Conservation (phyloP, 345 rosid genomes). For the Barbarea vulgaris region DNA sequence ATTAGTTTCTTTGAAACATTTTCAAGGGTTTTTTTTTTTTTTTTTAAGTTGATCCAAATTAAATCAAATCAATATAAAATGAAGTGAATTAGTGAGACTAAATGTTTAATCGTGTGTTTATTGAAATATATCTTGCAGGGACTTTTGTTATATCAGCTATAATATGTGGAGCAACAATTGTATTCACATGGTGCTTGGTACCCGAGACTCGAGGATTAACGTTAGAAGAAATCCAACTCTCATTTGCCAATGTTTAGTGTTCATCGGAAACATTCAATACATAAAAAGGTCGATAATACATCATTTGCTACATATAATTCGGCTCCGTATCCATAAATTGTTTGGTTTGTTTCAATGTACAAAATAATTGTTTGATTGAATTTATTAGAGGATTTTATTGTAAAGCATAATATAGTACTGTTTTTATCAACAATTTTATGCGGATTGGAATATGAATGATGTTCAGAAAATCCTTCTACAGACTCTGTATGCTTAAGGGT, state of each 20-base stretch:
- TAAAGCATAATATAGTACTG: neutral
- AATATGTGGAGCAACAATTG: conserved; percentile 37
- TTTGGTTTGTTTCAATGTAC: neutral
- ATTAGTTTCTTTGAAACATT: neutral
- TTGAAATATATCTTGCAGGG: conserved; percentile 33
- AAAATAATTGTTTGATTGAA: neutral
- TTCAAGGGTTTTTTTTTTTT: too few relatives aligned
- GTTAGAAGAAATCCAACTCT: conserved; percentile 57
- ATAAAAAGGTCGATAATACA: neutral
- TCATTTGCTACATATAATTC: neutral
- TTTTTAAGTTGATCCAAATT: too few relatives aligned
- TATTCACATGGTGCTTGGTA: conserved; percentile 49
- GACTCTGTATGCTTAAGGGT: neutral
- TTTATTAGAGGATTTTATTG: neutral
- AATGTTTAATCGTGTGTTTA: conserved; percentile 36
- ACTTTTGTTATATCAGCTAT: conserved; percentile 43
- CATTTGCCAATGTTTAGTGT: conserved; percentile 18
- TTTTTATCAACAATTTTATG: neutral
- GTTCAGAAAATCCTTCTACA: neutral
- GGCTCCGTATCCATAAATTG: neutral
- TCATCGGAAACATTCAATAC: neutral
- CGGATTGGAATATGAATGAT: neutral
- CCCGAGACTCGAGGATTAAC: conserved; percentile 57
- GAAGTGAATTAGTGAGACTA: conserved; percentile 38
- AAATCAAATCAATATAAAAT: too few relatives aligned